These are phyloP conservation scores for Oryza glumipatula DNA, from an alignment of 176 grass and related monocot species.

Conservation along the genomic window DNA sequence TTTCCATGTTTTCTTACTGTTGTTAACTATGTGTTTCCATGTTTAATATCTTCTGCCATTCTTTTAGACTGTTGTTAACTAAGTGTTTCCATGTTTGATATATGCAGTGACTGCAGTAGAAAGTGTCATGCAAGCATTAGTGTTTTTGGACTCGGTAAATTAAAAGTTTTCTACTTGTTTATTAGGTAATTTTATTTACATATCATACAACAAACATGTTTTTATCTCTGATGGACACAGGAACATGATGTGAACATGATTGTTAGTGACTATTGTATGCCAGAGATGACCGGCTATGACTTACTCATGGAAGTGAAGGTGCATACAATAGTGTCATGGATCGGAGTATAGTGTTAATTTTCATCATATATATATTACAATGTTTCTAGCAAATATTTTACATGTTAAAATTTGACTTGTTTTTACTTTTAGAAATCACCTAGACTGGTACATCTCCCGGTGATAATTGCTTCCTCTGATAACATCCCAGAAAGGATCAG, in stretches of 20 bases:
- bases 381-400: background rate
- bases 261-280: background rate
- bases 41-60: too few species aligned
- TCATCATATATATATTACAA: background rate
- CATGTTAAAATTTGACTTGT: background rate
- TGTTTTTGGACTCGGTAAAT: background rate
- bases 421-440: slow-evolving; percentile 9
- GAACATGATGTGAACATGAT: slow-evolving; percentile 22
- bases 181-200: background rate
- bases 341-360: background rate
- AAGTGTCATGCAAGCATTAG: background rate
- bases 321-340: background rate
- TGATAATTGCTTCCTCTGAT: background rate
- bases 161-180: background rate
- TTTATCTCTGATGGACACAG: background rate
- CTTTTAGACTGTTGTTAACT: background rate
- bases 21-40: background rate
- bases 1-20: background rate
- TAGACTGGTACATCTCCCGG: background rate
- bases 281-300: background rate
- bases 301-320: background rate
- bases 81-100: background rate
- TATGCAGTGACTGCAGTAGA: background rate
- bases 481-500: slow-evolving; percentile 8
- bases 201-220: background rate